Conservation (phyloP, 148 eudicot species). For the Drosera capensis region DNA sequence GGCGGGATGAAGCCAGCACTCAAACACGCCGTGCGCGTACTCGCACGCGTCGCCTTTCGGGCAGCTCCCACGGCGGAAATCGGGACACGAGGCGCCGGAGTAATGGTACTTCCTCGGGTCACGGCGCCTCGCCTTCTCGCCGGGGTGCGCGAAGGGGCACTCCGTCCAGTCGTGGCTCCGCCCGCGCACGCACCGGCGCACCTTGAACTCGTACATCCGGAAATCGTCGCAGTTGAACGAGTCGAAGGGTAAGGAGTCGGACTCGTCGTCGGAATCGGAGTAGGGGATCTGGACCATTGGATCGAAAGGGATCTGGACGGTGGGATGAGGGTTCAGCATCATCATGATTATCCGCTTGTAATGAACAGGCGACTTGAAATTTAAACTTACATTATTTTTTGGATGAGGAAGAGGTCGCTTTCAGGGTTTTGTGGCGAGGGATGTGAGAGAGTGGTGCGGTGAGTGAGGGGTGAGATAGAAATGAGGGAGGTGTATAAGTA, state of each 20-base stretch:
- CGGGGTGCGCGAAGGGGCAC: constrained; percentile 20
- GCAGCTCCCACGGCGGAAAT: constrained; percentile 13
- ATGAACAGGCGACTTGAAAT: too few species aligned
- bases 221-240: constrained; percentile 8
- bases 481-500: too few species aligned
- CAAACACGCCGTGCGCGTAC: constrained; percentile 21
- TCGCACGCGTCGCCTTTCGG: constrained; percentile 20
- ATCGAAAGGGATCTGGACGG: neutral
- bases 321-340: neutral
- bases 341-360: too few species aligned
- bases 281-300: neutral
- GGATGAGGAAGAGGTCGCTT: too few species aligned
- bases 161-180: constrained; percentile 21
- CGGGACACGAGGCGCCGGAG: constrained; percentile 11
- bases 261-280: neutral
- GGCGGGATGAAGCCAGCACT: constrained; percentile 21
- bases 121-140: constrained; percentile 16
- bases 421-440: too few species aligned
- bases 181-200: constrained; percentile 11
- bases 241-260: constrained; percentile 2
- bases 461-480: too few species aligned
- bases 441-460: too few species aligned
- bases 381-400: too few species aligned
- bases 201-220: constrained; percentile 20
- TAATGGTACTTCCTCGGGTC: constrained; percentile 14